Percentiles rank a stretch among this genome's conserved stretches.
Conservation (phyloP, 2,329 filamentous ascomycete genomes). For the Rachicladosporium sp. region DNA sequence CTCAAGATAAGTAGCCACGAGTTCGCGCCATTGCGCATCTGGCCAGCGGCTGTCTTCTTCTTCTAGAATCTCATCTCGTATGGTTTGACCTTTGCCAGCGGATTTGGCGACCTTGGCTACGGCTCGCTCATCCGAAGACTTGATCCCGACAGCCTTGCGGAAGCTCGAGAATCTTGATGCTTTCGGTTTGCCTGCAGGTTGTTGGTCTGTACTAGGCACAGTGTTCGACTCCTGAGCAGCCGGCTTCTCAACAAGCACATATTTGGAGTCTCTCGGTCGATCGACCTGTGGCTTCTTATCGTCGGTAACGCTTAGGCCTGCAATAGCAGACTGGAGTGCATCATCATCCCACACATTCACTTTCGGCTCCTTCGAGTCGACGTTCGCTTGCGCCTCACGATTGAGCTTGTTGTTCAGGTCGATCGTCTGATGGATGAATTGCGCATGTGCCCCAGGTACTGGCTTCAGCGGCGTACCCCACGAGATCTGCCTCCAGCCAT, state of each 20-base stretch:
- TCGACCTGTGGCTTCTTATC: too few species aligned
- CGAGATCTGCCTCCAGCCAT: slow-evolving; percentile 18
- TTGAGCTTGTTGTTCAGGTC: slow-evolving; percentile 27
- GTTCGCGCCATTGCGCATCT: slow-evolving; percentile 25
- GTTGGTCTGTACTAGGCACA: too few species aligned
- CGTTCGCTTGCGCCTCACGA: slow-evolving; percentile 22
- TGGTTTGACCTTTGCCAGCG: slow-evolving; percentile 12
- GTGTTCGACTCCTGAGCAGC: too few species aligned
- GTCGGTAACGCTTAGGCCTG: too few species aligned
- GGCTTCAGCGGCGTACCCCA: slow-evolving; percentile 15
- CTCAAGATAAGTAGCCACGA: slow-evolving; percentile 31
- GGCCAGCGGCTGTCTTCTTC: slow-evolving; percentile 36
- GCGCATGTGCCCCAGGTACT: slow-evolving; percentile 21
- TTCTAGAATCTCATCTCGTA: slow-evolving; percentile 27
- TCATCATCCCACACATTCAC: slow-evolving; percentile 27
- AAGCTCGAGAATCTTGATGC: slow-evolving; percentile 19
- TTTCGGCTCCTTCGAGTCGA: slow-evolving; percentile 25
- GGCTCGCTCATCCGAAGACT: slow-evolving; percentile 24
- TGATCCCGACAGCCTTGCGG: slow-evolving; percentile 29
- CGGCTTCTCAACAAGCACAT: too few species aligned
- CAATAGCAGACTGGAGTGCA: slow-evolving; percentile 2
- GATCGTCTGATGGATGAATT: slow-evolving; percentile 26
- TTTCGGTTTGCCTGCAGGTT: slow-evolving; percentile 10
- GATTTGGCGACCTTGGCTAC: slow-evolving; percentile 18
- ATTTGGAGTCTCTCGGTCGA: too few species aligned